Evolutionary conservation across 768 basidiomycete genomes (phyloP), one percentile per base, ranked within the genome.

Genomic region (Phaeotremella skinneri): DNA sequence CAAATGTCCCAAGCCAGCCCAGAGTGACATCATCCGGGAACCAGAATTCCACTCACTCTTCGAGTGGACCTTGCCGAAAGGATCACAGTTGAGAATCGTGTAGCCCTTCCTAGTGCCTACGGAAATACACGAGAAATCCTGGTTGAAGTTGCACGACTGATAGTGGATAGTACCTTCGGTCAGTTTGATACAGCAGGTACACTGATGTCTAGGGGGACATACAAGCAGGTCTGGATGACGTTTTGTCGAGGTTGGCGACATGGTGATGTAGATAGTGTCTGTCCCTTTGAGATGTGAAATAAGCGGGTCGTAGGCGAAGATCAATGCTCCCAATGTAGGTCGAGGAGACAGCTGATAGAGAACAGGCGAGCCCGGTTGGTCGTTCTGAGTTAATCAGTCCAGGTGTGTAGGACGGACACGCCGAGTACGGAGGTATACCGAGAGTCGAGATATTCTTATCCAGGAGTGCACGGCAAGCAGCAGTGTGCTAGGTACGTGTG

Each of bases 31-130:
- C 9, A 16, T 9, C 7, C 50, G 16, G 54, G 25, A 43, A 50
- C 32, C 9, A 17, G 31, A 7, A 4, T 13, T 2, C 13, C 50
- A 83, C 90, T 74, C 74, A 93, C 92, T 91, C 84, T 87, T 88
- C 4, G 90, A 91, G 70, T 93, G 94, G 6, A 99, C 93, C 64
- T 90, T 82, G 32, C 94, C 96, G 73, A 91, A 99, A 51, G 96
- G 96, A 73, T 98, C 96, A 75, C 92, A 96, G 71, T 99, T 99
- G 41, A 91, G 91, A 76, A 99, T 94, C 68, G 87, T 89, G 74
- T 98, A 99, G 1, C 96, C 96, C 76, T 88, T 91, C 64, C 89
- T 85, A 32, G 94, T 94, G 0, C 94, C 96, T 17, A 97, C 89
- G 2, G 91, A 91, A 59, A 98, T 85, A 74, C 93, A 97, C 85